Base-by-base conservation (phyloP, 805 yeast genomes). In the Nakazawaea ambrosiae region DNA sequence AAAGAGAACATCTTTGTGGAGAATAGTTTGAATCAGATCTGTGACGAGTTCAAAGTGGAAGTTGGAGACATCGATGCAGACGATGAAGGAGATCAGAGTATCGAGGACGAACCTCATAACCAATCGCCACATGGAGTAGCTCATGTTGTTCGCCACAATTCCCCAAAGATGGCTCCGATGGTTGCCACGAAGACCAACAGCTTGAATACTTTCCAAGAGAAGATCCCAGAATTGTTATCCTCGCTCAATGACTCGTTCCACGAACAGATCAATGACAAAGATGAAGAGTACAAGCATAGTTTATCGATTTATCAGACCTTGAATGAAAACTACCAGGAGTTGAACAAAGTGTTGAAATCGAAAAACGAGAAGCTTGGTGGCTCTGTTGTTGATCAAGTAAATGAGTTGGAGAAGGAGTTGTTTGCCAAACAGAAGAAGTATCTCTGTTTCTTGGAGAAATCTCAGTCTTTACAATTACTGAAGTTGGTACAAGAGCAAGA, bases 401-500 rank as follows among this genome's bases (percentile, higher is more conserved):
- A 7, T 8, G 24, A 22, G 7, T 22, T 36, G 39, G 50, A 29
- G 27, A 22, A 37, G 19, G 31, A 43, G 37, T 14, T 26, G 17
- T 10, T 22, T 23, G 16, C 16, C 12, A 29, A 29, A 22, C 39
- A 36, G 31, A 24, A 28, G 8, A 17, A 36, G 8, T 36, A 36
- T 16, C 15, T 36, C 7, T 32, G 19, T 34, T 33, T 57, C 18
- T 48, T 50, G 23, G 89, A 81, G 53, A 67, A 83, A 36, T 63
- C 79, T 1, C 89, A 81, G 51, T 78, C 86, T 1, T 57, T 75
- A 46, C 69, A 68, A 43, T 50, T 77, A 43, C 85, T 84, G 0
- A 65, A 70, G 40, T 45, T 72, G 15, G 85, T 75, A 0, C 75
- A 78, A 41, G 66, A 61, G 31, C 78, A 76, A 45, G 86, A 60